phyloP scores from a whole-genome alignment of 106 monocot genomes.

The Cymbidium sinense region DNA sequence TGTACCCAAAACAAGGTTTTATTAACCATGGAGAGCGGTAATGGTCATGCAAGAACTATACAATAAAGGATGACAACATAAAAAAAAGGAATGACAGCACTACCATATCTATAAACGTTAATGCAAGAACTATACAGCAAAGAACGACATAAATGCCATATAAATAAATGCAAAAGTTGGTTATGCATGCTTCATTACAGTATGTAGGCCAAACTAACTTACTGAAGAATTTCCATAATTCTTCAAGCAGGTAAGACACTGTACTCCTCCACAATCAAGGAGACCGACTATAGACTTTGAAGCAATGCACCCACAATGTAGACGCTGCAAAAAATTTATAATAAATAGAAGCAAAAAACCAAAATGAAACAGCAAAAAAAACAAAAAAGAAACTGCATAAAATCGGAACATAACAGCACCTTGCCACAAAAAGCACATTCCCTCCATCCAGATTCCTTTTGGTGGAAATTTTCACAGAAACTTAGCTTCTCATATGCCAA shows the following conservation, averaged over 20 bases:
- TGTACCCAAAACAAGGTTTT: neutral
- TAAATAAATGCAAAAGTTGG: neutral
- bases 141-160: neutral
- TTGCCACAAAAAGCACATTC: slow-evolving; percentile 83
- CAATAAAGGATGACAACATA: neutral
- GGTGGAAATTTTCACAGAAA: slow-evolving; percentile 80
- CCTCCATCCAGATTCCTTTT: slow-evolving; percentile 91
- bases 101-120: too few relatives aligned
- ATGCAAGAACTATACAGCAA: neutral
- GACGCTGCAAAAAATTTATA: slow-evolving; percentile 36
- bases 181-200: neutral
- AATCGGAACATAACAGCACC: slow-evolving; percentile 26
- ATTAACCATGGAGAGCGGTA: neutral
- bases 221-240: slow-evolving; percentile 48
- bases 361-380: neutral
- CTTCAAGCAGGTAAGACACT: slow-evolving; percentile 67
- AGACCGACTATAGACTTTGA: slow-evolving; percentile 68
- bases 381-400: neutral
- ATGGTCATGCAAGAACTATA: neutral
- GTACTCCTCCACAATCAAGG: slow-evolving; percentile 86
- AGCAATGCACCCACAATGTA: slow-evolving; percentile 95
- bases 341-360: neutral
- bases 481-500: slow-evolving; percentile 67
- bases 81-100: neutral
- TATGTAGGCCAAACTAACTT: slow-evolving; percentile 20